These are phyloP conservation scores for Suillus clintonianus DNA, from an alignment of 768 basidiomycete species.

Conservation along the genomic window DNA sequence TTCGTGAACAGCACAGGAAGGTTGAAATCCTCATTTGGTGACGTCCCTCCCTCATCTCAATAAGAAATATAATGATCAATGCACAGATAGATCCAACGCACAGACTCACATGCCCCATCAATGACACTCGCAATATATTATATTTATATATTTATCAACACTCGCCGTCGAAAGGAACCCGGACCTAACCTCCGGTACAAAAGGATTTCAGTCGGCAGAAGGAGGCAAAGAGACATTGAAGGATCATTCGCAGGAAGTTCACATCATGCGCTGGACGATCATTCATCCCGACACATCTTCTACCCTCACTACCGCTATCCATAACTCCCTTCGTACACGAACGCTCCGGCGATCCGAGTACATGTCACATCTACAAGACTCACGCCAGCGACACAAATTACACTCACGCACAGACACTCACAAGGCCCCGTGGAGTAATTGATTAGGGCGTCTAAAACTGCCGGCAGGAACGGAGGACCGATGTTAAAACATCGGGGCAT, in stretches of 20 bases:
- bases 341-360: neutral
- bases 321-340: slow-evolving; percentile 1
- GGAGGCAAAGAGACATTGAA: too few relatives aligned
- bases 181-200: too few relatives aligned
- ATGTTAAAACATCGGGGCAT: neutral
- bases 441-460: neutral
- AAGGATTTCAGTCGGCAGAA: too few relatives aligned
- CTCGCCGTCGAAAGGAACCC: too few relatives aligned
- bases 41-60: neutral
- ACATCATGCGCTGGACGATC: neutral
- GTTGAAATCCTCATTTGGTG: neutral
- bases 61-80: neutral
- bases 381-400: neutral
- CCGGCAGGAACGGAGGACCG: neutral
- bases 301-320: neutral
- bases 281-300: too few relatives aligned
- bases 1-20: slow-evolving; percentile 8
- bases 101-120: too few relatives aligned
- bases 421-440: neutral
- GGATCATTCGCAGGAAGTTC: too few relatives aligned
- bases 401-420: neutral
- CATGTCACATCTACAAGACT: neutral
- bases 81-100: too few relatives aligned
- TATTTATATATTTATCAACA: too few relatives aligned
- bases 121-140: too few relatives aligned